Evolutionary conservation across 2,329 filamentous ascomycete species (phyloP).

Genomic region (Penicillium hesseltinei): DNA sequence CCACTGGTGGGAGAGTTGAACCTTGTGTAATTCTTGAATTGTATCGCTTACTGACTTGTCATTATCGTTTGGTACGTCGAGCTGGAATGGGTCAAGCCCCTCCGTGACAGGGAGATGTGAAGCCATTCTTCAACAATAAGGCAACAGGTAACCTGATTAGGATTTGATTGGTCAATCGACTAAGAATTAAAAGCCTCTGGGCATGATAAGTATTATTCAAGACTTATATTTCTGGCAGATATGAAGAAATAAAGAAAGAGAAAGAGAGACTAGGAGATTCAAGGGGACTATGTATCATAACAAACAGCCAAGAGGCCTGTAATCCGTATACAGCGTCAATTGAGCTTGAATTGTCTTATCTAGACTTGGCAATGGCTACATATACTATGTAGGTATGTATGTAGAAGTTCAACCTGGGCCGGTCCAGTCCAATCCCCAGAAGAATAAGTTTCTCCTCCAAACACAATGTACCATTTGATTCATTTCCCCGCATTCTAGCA

Average conservation of each 20-base stretch:
- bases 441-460: background rate
- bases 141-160: background rate
- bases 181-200: background rate
- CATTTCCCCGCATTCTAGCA: background rate
- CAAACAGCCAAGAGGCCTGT: background rate
- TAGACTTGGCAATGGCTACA: background rate
- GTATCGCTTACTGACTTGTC: background rate
- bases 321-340: background rate
- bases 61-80: background rate
- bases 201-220: background rate
- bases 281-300: background rate
- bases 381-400: background rate
- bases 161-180: background rate
- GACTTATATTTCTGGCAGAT: background rate
- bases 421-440: background rate
- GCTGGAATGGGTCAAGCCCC: background rate
- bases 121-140: background rate
- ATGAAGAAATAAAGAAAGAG: background rate
- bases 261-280: background rate
- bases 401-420: background rate
- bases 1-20: slow-evolving; percentile 40
- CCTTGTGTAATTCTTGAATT: slow-evolving; percentile 8
- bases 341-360: background rate
- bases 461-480: background rate
- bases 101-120: background rate